Base-by-base conservation (phyloP, 805 yeast genomes). In the Kodamaea laetipori region DNA sequence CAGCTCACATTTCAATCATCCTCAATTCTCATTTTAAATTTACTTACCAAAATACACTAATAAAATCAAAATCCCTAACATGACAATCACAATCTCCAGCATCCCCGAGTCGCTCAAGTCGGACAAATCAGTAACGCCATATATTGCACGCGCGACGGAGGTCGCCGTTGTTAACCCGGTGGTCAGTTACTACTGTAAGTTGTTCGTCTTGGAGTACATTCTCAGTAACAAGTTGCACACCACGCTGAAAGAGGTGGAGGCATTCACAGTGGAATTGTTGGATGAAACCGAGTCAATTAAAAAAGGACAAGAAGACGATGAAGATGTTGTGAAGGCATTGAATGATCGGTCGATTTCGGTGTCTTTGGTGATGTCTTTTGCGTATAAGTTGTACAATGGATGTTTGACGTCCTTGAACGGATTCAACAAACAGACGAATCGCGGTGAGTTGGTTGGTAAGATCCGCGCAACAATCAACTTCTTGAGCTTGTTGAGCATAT, bases 181-280 rank as follows among this genome's bases (percentile, higher is more conserved):
- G 8, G 76, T 88, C 21, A 71, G 92, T 4, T 88, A 87, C 62
- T 86, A 77, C 61, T 85, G 94, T 63, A 74, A 72, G 60, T 50
- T 55, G 39, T 83, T 84, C 56, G 86, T 90, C 0, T 82, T 86
- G 2, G 92, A 90, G 60, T 71, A 78, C 53, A 81, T 92, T 3
- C 66, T 92, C 15, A 71, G 72, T 27, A 63, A 75, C 33, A 76
- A 80, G 43, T 66, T 82, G 15, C 96, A 90, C 55, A 66, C 76
- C 16, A 53, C 67, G 1, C 77, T 78, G 46, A 65, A 70, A 6
- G 84, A 75, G 10, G 77, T 77, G 21, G 88, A 87, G 10, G 55
- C 53, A 1, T 79, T 78, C 52, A 87, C 92, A 0, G 66, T 83
- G 37, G 56, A 60, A 2, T 64, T 94, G 35, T 64, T 92, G 43